phyloP scores from a whole-genome alignment of 257 asterid genomes.

The Gardenia jasminoides region DNA sequence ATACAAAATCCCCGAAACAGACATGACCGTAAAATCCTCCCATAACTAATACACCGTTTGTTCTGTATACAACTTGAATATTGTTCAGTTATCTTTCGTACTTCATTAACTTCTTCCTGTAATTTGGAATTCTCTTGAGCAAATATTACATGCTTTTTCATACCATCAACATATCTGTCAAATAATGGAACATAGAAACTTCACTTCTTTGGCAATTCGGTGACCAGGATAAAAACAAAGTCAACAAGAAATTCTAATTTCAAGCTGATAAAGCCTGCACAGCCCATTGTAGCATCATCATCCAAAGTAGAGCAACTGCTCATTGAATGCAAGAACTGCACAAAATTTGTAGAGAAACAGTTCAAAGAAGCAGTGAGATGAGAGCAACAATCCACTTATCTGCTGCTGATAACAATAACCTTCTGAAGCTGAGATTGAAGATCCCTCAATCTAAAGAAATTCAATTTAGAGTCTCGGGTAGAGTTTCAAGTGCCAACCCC shows the following conservation, averaged over 20 bases:
- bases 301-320: neutral
- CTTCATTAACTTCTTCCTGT: neutral
- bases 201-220: neutral
- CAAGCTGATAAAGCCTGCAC: neutral
- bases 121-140: neutral
- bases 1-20: neutral
- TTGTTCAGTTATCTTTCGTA: neutral
- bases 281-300: neutral
- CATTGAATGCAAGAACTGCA: neutral
- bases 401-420: slow-evolving; percentile 67
- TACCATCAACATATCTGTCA: neutral
- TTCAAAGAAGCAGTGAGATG: neutral
- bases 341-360: neutral
- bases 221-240: neutral
- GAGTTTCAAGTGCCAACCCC: slow-evolving; percentile 60
- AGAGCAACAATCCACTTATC: slow-evolving; percentile 35
- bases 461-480: slow-evolving; percentile 87
- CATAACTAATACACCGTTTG: neutral
- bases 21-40: neutral
- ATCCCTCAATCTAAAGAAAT: slow-evolving; percentile 58
- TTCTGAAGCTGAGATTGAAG: slow-evolving; percentile 81
- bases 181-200: neutral
- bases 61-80: neutral
- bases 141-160: neutral
- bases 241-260: neutral